Percentiles rank a stretch among this genome's conserved stretches.
These are phyloP conservation scores for Candida adriatica DNA, from an alignment of 805 yeast genomes.

Conservation along the genomic window DNA sequence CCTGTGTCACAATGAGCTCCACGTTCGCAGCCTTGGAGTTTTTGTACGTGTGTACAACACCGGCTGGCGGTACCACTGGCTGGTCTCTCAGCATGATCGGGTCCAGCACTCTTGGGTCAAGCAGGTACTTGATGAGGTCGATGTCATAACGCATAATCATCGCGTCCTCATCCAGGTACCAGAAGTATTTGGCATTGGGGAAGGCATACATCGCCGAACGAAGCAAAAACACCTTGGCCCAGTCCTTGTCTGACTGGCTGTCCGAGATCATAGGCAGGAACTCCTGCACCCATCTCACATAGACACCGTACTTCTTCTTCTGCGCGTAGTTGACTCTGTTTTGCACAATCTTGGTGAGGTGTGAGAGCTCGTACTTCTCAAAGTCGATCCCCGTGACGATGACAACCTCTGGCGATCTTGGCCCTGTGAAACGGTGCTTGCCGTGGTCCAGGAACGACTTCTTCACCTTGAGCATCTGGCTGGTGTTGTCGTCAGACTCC, in stretches of 20 bases:
- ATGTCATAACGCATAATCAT: constrained; percentile 66
- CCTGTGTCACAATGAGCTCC: constrained; percentile 63
- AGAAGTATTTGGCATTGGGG: constrained; percentile 84
- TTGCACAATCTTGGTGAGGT: constrained; percentile 65
- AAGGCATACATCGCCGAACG: constrained; percentile 92
- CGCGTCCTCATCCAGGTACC: constrained; percentile 80
- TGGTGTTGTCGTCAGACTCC: constrained; percentile 23
- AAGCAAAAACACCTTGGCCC: constrained; percentile 60
- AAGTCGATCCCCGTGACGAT: constrained; percentile 77
- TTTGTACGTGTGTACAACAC: constrained; percentile 62
- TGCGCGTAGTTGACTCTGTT: constrained; percentile 88
- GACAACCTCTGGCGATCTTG: constrained; percentile 54
- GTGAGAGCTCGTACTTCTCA: constrained; percentile 51
- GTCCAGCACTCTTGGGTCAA: constrained; percentile 54
- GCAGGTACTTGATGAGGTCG: constrained; percentile 51
- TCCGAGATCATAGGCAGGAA: constrained; percentile 51
- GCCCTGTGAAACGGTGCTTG: constrained; percentile 38
- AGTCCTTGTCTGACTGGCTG: constrained; percentile 38
- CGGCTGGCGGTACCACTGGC: constrained; percentile 66
- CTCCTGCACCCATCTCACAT: constrained; percentile 81
- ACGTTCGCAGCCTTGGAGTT: constrained; percentile 48
- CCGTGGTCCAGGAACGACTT: constrained; percentile 62
- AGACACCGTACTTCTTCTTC: constrained; percentile 72
- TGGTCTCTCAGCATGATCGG: constrained; percentile 60
- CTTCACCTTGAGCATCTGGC: constrained; percentile 37